Percentiles rank a stretch among this genome's conserved stretches.
phyloP scores from a whole-genome alignment of 768 basidiomycete genomes.

The Tricholoma terreum region DNA sequence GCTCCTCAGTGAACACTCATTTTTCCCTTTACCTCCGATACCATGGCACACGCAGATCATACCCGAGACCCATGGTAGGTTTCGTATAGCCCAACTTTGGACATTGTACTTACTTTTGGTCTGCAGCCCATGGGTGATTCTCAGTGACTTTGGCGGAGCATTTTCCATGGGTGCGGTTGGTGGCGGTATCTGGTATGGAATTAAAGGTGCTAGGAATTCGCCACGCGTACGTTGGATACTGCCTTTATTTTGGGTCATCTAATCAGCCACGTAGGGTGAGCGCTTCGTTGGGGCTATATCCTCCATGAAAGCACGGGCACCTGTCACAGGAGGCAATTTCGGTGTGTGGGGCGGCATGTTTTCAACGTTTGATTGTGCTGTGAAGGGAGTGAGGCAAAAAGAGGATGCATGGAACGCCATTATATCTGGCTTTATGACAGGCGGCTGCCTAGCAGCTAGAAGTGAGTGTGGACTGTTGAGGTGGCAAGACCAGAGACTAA shows the following conservation, averaged over 20 bases:
- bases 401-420: constrained; percentile 99
- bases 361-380: constrained; percentile 96
- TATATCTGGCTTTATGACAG: constrained; percentile 97
- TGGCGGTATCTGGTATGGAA: constrained; percentile 98
- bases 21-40: constrained; percentile 13
- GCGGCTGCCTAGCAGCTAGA: constrained; percentile 90
- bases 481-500: not conserved
- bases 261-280: constrained; percentile 65
- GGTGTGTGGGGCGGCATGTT: constrained; percentile 98
- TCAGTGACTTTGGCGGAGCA: constrained; percentile 97
- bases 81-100: not conserved
- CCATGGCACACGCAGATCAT: constrained; percentile 89
- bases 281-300: constrained; percentile 91
- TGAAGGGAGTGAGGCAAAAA: constrained; percentile 95
- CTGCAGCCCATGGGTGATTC: constrained; percentile 92
- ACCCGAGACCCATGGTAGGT: constrained; percentile 88
- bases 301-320: constrained; percentile 96
- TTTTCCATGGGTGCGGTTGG: constrained; percentile 98
- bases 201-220: constrained; percentile 96
- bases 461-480: constrained; percentile 54
- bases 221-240: constrained; percentile 62
- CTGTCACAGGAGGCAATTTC: constrained; percentile 97
- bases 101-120: not conserved
- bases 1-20: constrained; percentile 3
- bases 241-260: not conserved